Evolutionary conservation across 257 asterid genomes (phyloP).

Genomic region (Avicennia marina): DNA sequence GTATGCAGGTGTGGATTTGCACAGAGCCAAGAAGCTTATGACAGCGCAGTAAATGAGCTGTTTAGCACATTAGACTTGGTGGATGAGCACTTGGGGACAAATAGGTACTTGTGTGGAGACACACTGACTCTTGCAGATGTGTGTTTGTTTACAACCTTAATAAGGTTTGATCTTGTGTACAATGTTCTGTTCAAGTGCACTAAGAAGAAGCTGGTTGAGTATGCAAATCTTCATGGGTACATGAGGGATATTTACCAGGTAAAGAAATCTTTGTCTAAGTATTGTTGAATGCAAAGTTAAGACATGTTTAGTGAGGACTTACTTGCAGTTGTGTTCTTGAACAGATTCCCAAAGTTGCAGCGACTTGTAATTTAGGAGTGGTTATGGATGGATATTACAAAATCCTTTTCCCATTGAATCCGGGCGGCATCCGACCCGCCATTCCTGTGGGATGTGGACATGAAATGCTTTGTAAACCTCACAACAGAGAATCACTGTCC

Average conservation of each 20-base stretch:
- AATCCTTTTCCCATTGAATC: conserved; percentile 83
- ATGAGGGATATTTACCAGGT: conserved; percentile 90
- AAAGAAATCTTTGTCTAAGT: neutral
- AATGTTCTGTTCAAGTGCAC: conserved; percentile 93
- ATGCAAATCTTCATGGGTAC: conserved; percentile 67
- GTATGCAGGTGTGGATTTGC: conserved; percentile 86
- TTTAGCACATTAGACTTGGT: conserved; percentile 56
- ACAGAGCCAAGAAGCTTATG: conserved; percentile 88
- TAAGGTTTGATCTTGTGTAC: conserved; percentile 82
- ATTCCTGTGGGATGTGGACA: conserved; percentile 53
- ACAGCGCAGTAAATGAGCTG: conserved; percentile 54
- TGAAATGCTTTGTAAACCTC: conserved; percentile 50
- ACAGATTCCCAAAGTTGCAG: conserved; percentile 90
- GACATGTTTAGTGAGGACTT: neutral
- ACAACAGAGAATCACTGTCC: conserved; percentile 42
- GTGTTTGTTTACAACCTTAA: conserved; percentile 84
- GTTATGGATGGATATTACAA: conserved; percentile 88
- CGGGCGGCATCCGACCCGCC: conserved; percentile 64
- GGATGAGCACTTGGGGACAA: conserved; percentile 59
- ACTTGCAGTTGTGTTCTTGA: conserved; percentile 7
- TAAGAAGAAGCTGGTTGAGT: conserved; percentile 80
- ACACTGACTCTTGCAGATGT: conserved; percentile 78
- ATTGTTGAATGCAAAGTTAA: neutral
- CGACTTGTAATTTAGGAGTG: conserved; percentile 73
- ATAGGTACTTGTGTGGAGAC: conserved; percentile 77